A percentile compares a stretch with the other conserved stretches of the same genome.
These are phyloP conservation scores for Hamamelis virginiana DNA, from an alignment of 164 flowering plant species.

Conservation along the genomic window DNA sequence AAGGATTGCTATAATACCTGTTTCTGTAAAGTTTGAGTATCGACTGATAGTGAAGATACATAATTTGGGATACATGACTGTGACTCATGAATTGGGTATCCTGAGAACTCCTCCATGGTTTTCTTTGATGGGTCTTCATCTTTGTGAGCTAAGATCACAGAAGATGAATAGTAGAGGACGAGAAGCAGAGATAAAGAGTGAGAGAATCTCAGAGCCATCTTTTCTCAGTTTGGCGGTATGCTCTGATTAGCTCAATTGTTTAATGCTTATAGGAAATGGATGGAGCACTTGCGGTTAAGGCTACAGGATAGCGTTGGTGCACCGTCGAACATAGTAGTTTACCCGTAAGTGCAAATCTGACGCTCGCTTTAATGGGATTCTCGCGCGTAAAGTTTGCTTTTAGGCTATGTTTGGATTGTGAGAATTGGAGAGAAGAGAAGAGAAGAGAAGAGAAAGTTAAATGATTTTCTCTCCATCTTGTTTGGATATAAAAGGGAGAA, in stretches of 20 bases:
- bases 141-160: conserved; percentile 26
- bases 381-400: neutral
- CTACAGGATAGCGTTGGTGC: neutral
- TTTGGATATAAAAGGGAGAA: too few relatives aligned
- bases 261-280: neutral
- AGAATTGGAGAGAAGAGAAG: too few relatives aligned
- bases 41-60: conserved; percentile 50
- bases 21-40: conserved; percentile 50
- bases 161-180: conserved; percentile 12
- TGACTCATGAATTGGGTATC: conserved; percentile 69
- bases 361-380: neutral
- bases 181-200: conserved; percentile 12
- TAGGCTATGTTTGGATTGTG: too few relatives aligned
- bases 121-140: conserved; percentile 52
- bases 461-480: too few relatives aligned
- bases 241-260: neutral
- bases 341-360: neutral
- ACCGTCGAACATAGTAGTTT: neutral
- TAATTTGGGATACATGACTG: conserved; percentile 22
- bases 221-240: neutral
- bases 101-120: conserved; percentile 91
- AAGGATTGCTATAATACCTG: conserved; percentile 47
- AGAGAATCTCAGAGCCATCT: conserved; percentile 17
- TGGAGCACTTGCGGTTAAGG: neutral
- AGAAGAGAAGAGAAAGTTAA: too few relatives aligned